Conservation (phyloP, 805 yeast genomes). For the Allodekkera sacchari region DNA sequence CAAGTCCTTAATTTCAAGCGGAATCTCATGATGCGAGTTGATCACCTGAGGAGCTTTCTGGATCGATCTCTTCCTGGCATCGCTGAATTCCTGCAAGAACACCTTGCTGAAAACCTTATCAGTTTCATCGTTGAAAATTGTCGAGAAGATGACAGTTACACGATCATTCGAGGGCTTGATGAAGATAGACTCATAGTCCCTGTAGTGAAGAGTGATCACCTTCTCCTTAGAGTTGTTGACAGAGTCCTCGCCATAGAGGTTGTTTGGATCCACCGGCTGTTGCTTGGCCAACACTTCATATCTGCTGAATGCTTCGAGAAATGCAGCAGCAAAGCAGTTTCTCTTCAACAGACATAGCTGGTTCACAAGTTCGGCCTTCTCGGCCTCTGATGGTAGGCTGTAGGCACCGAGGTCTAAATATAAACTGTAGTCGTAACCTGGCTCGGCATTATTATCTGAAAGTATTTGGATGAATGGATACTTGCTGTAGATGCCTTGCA, state of each 20-base stretch:
- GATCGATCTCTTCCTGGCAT: conserved; percentile 89
- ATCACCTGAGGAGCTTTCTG: conserved; percentile 98
- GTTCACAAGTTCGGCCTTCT: conserved; percentile 42
- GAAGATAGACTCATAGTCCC: conserved; percentile 89
- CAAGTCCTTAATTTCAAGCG: conserved; percentile 64
- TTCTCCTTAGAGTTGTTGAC: conserved; percentile 37
- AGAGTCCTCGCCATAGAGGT: conserved; percentile 31
- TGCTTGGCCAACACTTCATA: conserved; percentile 57
- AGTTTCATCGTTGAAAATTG: conserved; percentile 92
- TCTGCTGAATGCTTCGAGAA: conserved; percentile 73
- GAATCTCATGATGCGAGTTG: conserved; percentile 85
- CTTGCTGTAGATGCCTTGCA: conserved; percentile 42
- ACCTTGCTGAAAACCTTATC: conserved; percentile 88
- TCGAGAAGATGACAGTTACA: conserved; percentile 92
- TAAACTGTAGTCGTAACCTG: conserved; percentile 76
- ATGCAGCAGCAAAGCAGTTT: conserved; percentile 87
- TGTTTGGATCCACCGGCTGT: conserved; percentile 30
- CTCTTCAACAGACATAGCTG: conserved; percentile 74
- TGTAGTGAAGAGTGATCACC: conserved; percentile 67
- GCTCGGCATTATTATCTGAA: conserved; percentile 41
- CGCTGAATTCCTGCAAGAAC: conserved; percentile 88
- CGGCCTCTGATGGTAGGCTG: conserved; percentile 32
- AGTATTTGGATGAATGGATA: conserved; percentile 29
- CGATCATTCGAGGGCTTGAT: conserved; percentile 91
- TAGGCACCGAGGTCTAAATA: conserved; percentile 42